Evolutionary conservation across 371 early-diverging fungal species (phyloP), one percentile per base, ranked within the genome.

Genomic region (Mortierella sp.): DNA sequence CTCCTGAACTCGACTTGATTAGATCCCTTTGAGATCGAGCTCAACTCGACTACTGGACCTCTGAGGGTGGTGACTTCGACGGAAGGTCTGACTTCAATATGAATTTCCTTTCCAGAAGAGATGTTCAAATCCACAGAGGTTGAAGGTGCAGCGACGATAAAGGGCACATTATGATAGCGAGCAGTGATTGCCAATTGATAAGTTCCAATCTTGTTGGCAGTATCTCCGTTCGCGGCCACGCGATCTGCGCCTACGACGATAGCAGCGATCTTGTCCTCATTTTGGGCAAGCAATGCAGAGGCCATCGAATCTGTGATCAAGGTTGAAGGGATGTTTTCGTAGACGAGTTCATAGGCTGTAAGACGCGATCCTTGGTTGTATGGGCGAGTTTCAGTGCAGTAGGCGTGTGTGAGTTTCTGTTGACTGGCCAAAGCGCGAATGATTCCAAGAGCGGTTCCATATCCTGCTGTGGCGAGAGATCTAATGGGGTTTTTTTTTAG

Each of bases 161-260:
- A 97, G 22, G 89, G 89, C 8, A 96, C 89, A n/a, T 88, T 88
- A 78, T 97, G 97, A 81, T 93, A 88, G 59, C 87, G 88, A 15
- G 98, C 98, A 1, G 94, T 86, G 65, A 97, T 94, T 48, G 99
- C 97, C 66, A 98, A 86, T 80, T 97, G 98, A 79, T 97, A 98
- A 1, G 98, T 98, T 33, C 98, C 99, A 62, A 98, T 97, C 86
- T 98, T 98, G 87, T 98, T 98, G 63, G 98, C 98, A 0, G 98
- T 98, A 75, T 98, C 98, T 43, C 98, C 98, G 71, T 97, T 98
- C 40, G 93, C 92, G 15, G 98, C 96, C 0, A 98, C 97, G 72
- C 98, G 93, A 76, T 98, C 99, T 1, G 99, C 99, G 55, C 99
- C 99, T 2, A 98, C 98, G 38, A 98, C 89, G 47, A 98, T 92